Evolutionary conservation across 2,329 filamentous ascomycete genomes (phyloP).

Genomic region (Monosporascus sp.): DNA sequence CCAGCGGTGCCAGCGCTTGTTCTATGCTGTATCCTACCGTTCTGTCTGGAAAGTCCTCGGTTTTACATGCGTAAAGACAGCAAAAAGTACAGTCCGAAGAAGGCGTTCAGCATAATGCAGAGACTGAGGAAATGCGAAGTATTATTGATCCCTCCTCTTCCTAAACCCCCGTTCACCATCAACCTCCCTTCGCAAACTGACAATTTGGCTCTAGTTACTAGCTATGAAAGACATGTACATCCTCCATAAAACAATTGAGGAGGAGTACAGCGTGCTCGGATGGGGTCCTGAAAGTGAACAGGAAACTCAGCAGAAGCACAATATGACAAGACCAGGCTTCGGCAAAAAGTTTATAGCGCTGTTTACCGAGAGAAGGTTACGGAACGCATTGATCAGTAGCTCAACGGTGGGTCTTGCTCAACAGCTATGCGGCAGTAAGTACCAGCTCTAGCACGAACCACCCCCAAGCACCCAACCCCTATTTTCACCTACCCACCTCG

Average conservation of each 20-base stretch:
- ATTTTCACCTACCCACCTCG: no score
- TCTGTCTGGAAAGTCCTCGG: slow-evolving; percentile 31
- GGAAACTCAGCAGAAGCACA: neutral
- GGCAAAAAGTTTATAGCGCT: slow-evolving; percentile 5
- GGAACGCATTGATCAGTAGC: slow-evolving; percentile 16
- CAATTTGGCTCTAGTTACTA: slow-evolving; percentile 23
- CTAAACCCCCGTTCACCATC: neutral
- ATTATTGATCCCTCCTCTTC: neutral
- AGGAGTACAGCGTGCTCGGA: neutral
- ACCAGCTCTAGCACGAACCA: slow-evolving; percentile 35
- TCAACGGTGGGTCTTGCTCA: slow-evolving; percentile 15
- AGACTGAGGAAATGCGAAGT: slow-evolving; percentile 30
- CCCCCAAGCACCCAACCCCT: slow-evolving; percentile 3
- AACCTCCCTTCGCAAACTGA: no score
- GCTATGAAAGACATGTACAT: slow-evolving; percentile 33
- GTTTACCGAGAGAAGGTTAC: slow-evolving; percentile 3
- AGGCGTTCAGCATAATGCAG: slow-evolving; percentile 24
- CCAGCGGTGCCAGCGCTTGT: slow-evolving; percentile 25
- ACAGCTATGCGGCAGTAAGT: slow-evolving; percentile 18
- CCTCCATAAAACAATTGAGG: slow-evolving; percentile 22
- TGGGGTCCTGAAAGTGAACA: neutral
- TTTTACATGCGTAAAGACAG: slow-evolving; percentile 30
- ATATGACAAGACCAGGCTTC: neutral
- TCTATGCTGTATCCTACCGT: slow-evolving; percentile 23
- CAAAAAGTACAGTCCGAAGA: slow-evolving; percentile 24